These are phyloP conservation scores for Forsythia suspensa DNA, from an alignment of 257 asterid genomes.

Conservation along the genomic window DNA sequence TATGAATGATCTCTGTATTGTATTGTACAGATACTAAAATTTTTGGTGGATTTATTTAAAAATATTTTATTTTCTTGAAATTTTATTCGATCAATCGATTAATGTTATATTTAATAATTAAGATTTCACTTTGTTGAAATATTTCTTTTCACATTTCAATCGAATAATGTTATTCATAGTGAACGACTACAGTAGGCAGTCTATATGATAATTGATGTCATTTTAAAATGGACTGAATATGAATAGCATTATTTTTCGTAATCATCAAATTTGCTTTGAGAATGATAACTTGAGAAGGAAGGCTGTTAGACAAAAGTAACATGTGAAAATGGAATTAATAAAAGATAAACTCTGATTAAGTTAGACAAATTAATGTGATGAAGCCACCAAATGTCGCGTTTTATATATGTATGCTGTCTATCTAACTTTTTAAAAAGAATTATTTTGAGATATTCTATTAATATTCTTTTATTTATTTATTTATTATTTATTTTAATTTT, in stretches of 20 bases:
- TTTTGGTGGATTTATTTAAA: not conserved
- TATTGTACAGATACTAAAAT: not conserved
- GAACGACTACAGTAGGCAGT: too few relatives aligned
- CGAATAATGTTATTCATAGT: too few relatives aligned
- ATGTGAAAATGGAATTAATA: too few relatives aligned
- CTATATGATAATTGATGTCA: too few relatives aligned
- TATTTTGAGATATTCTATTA: not conserved
- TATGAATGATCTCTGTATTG: not conserved
- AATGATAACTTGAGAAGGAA: conserved; percentile 26
- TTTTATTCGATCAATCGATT: not conserved
- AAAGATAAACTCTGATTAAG: too few relatives aligned
- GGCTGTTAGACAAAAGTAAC: not conserved
- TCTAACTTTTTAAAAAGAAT: not conserved
- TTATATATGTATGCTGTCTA: not conserved
- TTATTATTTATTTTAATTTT: not conserved
- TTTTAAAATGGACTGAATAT: too few relatives aligned
- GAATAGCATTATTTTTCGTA: too few relatives aligned
- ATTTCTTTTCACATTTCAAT: not conserved
- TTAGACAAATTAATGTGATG: too few relatives aligned
- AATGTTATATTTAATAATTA: not conserved
- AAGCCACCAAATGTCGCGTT: not conserved
- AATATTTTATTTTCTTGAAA: not conserved
- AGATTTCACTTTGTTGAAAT: not conserved
- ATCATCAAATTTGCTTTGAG: too few relatives aligned
- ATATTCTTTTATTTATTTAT: not conserved